Conservation (phyloP, 495 filamentous ascomycete genomes). For the Penicillium alfredii region DNA sequence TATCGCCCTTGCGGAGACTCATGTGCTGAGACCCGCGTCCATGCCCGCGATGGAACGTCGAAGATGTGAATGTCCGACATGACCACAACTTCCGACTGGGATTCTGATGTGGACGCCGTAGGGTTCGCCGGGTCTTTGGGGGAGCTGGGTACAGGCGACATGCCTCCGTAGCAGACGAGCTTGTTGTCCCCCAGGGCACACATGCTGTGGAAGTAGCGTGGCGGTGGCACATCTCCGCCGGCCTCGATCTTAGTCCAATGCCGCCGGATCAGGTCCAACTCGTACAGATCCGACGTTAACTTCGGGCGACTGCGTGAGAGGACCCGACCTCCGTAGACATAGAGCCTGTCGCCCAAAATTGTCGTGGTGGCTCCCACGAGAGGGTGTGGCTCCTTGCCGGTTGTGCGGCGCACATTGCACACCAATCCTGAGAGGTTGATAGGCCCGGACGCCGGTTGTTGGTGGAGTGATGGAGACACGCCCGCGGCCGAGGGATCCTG, state of each 20-base stretch:
- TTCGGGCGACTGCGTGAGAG: conserved; percentile 76
- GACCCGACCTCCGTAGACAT: conserved; percentile 89
- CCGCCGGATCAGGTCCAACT: conserved; percentile 81
- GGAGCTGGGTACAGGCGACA: conserved; percentile 69
- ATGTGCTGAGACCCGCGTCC: conserved; percentile 74
- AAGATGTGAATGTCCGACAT: conserved; percentile 98
- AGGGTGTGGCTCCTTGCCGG: conserved; percentile 82
- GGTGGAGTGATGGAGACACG: conserved; percentile 28
- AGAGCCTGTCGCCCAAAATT: conserved; percentile 87
- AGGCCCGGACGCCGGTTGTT: conserved; percentile 37
- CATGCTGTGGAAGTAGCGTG: conserved; percentile 94
- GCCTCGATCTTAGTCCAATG: conserved; percentile 91
- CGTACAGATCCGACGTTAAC: conserved; percentile 83
- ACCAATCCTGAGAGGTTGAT: conserved; percentile 79
- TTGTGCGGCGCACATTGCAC: conserved; percentile 89
- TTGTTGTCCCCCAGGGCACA: conserved; percentile 92
- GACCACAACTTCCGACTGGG: conserved; percentile 84
- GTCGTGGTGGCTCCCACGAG: conserved; percentile 94
- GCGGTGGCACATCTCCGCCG: conserved; percentile 76
- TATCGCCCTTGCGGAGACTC: conserved; percentile 92
- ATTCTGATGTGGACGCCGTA: conserved; percentile 47
- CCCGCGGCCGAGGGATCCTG: conserved; percentile 31
- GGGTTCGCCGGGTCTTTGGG: conserved; percentile 37
- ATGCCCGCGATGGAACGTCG: conserved; percentile 77
- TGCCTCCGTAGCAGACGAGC: conserved; percentile 94